Base-by-base conservation (phyloP, 2,329 filamentous ascomycete genomes). In the Simplicillium sp. region DNA sequence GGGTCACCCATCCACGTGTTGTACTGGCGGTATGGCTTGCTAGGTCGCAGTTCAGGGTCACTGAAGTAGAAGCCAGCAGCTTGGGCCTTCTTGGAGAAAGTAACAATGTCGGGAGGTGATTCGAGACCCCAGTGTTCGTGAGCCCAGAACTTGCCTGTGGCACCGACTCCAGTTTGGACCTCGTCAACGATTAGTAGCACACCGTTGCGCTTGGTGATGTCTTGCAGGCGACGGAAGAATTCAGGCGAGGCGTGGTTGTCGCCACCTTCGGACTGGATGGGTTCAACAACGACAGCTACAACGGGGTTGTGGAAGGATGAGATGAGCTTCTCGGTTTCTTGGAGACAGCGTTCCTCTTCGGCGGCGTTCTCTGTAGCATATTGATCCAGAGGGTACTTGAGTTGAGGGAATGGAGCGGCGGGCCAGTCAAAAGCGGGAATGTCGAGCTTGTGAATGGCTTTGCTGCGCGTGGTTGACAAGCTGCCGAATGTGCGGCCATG, bases 1-100 rank as follows among this genome's bases (percentile, higher is more conserved):
- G 88, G 88, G 66, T 95, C 88, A 54, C 88, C 88, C 83, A 95
- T 94, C 88, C 88, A 95, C 36, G 87, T 95, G 73, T 95, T 95
- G 75, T 94, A 95, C 66, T 95, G 88, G 47, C 88, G 82, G 72
- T 94, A 95, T 4, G 89, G 84, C 73, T 88, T 89, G 71, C 94
- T 94, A 46, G 88, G 88, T 11, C 85, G 75, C 51, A 95, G 73
- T 33, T 77, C 80, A 11, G 78, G 74, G 71, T 92, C 82, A 45
- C 83, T 82, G 59, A 81, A 95, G 73, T 92, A 95, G 73, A 90
- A 95, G 29, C 88, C 88, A 4, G 88, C 88, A 2, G 88, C 86
- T 67, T 95, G 88, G 2, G 88, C 89, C 73, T 95, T 95, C 73
- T 95, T 95, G 55, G 80, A 86, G 68, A 95, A 95, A 42, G 88